Evolutionary conservation across 2,329 filamentous ascomycete genomes (phyloP).

Genomic region (Paecilomyces formosus): DNA sequence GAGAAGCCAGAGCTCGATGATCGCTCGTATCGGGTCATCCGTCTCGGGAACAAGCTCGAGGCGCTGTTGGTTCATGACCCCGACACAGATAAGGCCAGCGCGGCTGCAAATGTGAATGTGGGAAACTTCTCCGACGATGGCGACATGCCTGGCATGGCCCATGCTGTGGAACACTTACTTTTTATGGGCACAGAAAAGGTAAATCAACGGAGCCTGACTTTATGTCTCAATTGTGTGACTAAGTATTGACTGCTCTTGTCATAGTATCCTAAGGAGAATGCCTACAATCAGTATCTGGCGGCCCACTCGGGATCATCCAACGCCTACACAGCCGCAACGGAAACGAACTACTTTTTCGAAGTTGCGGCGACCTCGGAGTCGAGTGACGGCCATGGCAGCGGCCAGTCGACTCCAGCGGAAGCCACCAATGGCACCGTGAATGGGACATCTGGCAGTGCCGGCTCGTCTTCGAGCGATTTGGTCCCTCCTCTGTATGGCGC

Average conservation of each 20-base stretch:
- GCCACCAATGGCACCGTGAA: constrained; percentile 10
- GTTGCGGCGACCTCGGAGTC: constrained; percentile 67
- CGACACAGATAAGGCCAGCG: constrained; percentile 93
- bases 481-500: constrained; percentile 67
- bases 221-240: not conserved
- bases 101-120: constrained; percentile 89
- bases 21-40: constrained; percentile 78
- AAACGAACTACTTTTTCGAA: constrained; percentile 98
- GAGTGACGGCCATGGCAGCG: constrained; percentile 19
- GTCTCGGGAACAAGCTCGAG: constrained; percentile 79
- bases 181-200: constrained; percentile 99
- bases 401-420: constrained; percentile 18
- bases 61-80: constrained; percentile 87
- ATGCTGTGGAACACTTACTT: constrained; percentile 89
- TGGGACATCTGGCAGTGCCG: constrained; percentile 13
- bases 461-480: constrained; percentile 12
- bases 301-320: constrained; percentile 88
- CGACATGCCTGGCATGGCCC: constrained; percentile 89
- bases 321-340: constrained; percentile 86
- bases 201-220: constrained; percentile 12
- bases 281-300: constrained; percentile 87
- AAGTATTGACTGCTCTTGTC: not conserved
- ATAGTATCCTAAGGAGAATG: constrained; percentile 86
- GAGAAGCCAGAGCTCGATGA: constrained; percentile 83
- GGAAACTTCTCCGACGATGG: constrained; percentile 89